A percentile compares a stretch with the other conserved stretches of the same genome.
These are phyloP conservation scores for Cordyceps pruinosa DNA, from an alignment of 2,329 filamentous ascomycete species.

Conservation along the genomic window DNA sequence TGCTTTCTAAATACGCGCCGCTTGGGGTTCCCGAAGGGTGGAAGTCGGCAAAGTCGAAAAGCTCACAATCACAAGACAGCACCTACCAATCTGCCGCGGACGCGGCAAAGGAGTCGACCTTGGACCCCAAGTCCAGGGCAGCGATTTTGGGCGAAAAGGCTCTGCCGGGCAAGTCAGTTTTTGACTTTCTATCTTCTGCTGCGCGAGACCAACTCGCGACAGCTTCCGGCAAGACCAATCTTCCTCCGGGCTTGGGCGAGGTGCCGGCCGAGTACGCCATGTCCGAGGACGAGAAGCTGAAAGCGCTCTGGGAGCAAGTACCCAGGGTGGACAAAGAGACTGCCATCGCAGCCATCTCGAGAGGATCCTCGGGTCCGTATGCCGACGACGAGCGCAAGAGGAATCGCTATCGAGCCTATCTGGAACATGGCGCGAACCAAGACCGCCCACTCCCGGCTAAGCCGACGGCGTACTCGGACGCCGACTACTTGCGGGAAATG, in stretches of 20 bases:
- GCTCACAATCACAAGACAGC: constrained; percentile 5
- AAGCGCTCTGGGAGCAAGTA: constrained; percentile 50
- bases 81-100: constrained; percentile 63
- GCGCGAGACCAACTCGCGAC: constrained; percentile 70
- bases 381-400: constrained; percentile 74
- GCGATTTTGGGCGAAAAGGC: constrained; percentile 68
- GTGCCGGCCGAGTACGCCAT: constrained; percentile 58
- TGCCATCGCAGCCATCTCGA: constrained; percentile 60
- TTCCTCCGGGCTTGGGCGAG: constrained; percentile 74
- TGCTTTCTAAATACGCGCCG: constrained; percentile 45
- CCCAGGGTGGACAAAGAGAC: constrained; percentile 60
- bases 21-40: constrained; percentile 67
- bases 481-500: constrained; percentile 77
- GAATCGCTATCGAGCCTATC: constrained; percentile 70
- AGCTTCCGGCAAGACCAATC: constrained; percentile 65
- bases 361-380: constrained; percentile 67
- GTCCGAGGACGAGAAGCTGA: constrained; percentile 55
- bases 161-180: constrained; percentile 87
- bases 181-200: constrained; percentile 79
- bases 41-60: constrained; percentile 51
- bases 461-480: constrained; percentile 40
- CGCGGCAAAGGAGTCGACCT: constrained; percentile 66
- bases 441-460: constrained; percentile 44
- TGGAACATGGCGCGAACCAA: constrained; percentile 61
- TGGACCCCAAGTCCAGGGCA: constrained; percentile 72